Evolutionary conservation across 192 early-diverging fungal species (phyloP).

Genomic region (Phlyctochytrium arcticum): DNA sequence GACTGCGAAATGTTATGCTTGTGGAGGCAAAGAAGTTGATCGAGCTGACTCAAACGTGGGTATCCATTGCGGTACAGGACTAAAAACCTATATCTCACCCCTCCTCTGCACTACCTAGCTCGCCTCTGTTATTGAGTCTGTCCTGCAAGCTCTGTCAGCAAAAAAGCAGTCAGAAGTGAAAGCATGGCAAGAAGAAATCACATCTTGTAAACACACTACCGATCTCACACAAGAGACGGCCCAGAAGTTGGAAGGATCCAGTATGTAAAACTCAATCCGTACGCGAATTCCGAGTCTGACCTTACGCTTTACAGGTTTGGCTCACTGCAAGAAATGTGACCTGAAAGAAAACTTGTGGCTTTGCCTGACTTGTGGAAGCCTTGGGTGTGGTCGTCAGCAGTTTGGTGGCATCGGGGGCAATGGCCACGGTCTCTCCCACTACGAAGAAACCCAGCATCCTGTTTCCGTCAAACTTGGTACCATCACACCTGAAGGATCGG

Average conservation of each 20-base stretch:
- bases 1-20: slow-evolving; percentile 75
- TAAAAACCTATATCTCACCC: background rate
- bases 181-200: slow-evolving; percentile 87
- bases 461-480: slow-evolving; percentile 91
- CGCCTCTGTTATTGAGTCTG: slow-evolving; percentile 55
- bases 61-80: background rate
- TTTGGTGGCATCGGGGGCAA: slow-evolving; percentile 91
- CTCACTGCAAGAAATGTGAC: slow-evolving; percentile 79
- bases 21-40: slow-evolving; percentile 61
- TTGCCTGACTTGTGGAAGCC: slow-evolving; percentile 87
- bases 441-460: slow-evolving; percentile 71
- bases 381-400: slow-evolving; percentile 92
- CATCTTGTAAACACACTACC: slow-evolving; percentile 73
- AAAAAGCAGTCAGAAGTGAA: slow-evolving; percentile 84
- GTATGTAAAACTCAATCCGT: slow-evolving; percentile 25
- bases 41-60: slow-evolving; percentile 49
- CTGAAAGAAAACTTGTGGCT: slow-evolving; percentile 93
- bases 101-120: slow-evolving; percentile 52
- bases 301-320: slow-evolving; percentile 35
- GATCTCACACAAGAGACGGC: slow-evolving; percentile 60
- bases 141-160: slow-evolving; percentile 76
- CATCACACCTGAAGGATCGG: slow-evolving; percentile 95
- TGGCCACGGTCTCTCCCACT: slow-evolving; percentile 86
- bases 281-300: background rate
- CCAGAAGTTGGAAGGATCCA: slow-evolving; percentile 33